A percentile compares a stretch with the other conserved stretches of the same genome.
These are phyloP conservation scores for Graphium sp. DNA, from an alignment of 2,329 filamentous ascomycete species.

Conservation along the genomic window DNA sequence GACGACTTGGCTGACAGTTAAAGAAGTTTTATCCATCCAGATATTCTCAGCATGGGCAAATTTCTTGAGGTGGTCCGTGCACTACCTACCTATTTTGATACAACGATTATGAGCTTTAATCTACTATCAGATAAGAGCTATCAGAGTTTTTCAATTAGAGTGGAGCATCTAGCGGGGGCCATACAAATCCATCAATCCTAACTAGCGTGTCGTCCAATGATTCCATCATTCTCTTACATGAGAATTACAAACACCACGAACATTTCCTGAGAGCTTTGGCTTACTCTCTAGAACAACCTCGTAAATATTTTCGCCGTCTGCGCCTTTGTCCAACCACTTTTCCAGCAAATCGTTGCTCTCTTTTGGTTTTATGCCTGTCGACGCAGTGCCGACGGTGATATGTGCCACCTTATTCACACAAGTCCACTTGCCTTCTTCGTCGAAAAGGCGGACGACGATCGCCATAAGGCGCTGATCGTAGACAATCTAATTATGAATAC, in stretches of 20 bases:
- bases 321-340: conserved; percentile 50
- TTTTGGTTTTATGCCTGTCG: conserved; percentile 64
- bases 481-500: conserved; percentile 35
- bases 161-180: no score
- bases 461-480: conserved; percentile 84
- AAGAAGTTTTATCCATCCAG: no score
- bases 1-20: no score
- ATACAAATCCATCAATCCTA: no score
- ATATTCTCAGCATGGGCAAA: no score
- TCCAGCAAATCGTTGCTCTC: conserved; percentile 80
- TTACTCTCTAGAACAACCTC: conserved; percentile 33
- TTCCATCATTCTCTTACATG: neutral
- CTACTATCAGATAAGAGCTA: no score
- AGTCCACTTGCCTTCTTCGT: conserved; percentile 38
- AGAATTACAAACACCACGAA: conserved; percentile 20
- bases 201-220: no score
- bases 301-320: conserved; percentile 21
- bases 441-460: conserved; percentile 61
- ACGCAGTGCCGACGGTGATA: conserved; percentile 74
- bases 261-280: conserved; percentile 27
- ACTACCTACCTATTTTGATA: no score
- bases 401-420: conserved; percentile 70
- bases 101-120: no score
- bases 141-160: no score
- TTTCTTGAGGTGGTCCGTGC: no score